Conservation (phyloP, 2,329 filamentous ascomycete genomes). For the Fusarium irregulare region DNA sequence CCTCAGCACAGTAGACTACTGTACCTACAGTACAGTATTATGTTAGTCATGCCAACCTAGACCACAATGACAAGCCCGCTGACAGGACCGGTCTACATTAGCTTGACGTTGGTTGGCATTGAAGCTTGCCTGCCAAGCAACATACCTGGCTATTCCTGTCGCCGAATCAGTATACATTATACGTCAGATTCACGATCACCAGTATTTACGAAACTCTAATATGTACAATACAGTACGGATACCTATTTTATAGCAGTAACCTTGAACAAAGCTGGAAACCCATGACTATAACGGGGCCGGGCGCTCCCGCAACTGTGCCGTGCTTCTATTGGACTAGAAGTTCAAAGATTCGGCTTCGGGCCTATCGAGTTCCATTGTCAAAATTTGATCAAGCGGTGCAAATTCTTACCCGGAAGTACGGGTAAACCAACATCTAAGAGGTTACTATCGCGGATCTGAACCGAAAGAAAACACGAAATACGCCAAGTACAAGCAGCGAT, state of each 20-base stretch:
- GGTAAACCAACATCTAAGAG: background rate
- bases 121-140: conserved; percentile 5
- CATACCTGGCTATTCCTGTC: background rate
- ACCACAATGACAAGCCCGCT: conserved; percentile 22
- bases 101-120: background rate
- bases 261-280: background rate
- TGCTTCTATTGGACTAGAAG: conserved; percentile 27
- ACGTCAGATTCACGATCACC: background rate
- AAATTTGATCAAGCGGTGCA: conserved; percentile 9
- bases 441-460: background rate
- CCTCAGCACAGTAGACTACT: background rate
- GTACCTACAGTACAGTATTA: background rate
- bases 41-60: background rate
- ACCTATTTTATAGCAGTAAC: background rate
- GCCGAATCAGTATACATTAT: background rate
- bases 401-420: conserved; percentile 1
- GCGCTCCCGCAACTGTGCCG: conserved; percentile 26
- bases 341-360: conserved; percentile 10
- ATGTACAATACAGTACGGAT: background rate
- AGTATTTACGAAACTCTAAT: background rate
- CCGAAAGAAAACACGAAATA: background rate
- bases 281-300: conserved; percentile 29
- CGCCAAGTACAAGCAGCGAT: background rate
- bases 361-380: conserved; percentile 18
- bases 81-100: background rate